Percentiles rank a stretch among this genome's conserved stretches.
These are phyloP conservation scores for Mastigamoeba balamuthi DNA, from an alignment of 78 protist species.

Conservation along the genomic window DNA sequence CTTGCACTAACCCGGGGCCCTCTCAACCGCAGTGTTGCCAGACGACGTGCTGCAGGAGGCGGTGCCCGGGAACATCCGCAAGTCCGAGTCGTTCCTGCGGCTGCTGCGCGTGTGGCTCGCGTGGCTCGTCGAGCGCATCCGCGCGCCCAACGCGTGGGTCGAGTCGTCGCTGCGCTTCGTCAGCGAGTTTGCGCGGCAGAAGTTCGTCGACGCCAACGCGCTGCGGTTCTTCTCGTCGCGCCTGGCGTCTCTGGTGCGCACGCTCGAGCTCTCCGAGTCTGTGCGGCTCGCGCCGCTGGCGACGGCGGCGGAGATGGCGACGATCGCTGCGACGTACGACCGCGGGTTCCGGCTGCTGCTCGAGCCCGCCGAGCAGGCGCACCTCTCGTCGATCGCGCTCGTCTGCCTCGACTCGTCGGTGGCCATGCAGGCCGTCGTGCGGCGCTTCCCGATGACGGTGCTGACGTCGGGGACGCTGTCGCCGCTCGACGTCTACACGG, in stretches of 20 bases:
- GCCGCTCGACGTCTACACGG: slow-evolving; percentile 93
- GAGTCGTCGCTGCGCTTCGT: no score
- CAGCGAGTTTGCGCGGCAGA: no score
- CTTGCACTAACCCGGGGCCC: no score
- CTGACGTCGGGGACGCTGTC: slow-evolving; percentile 86
- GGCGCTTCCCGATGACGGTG: slow-evolving; percentile 48
- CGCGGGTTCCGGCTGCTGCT: slow-evolving; percentile 73
- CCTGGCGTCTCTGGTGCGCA: slow-evolving; percentile 77
- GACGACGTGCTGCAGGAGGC: slow-evolving; percentile 69
- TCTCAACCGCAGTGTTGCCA: slow-evolving; percentile 60
- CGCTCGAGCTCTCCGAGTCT: slow-evolving; percentile 73
- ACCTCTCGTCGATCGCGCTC: no score
- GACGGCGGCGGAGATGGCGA: slow-evolving; percentile 69
- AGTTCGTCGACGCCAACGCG: no score
- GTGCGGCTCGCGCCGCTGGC: slow-evolving; percentile 59
- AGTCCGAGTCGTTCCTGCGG: slow-evolving; percentile 51
- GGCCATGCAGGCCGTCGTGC: slow-evolving; percentile 85
- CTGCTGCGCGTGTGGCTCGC: no score
- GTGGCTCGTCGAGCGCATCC: no score
- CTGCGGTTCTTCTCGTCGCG: slow-evolving; percentile 61
- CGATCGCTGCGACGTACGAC: slow-evolving; percentile 78
- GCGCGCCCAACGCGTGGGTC: no score
- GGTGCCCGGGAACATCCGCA: slow-evolving; percentile 90
- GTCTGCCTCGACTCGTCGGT: slow-evolving; percentile 89
- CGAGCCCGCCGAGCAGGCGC: slow-evolving; percentile 77